Conservation (phyloP, 83 land plant genomes). For the Picea engelmannii region DNA sequence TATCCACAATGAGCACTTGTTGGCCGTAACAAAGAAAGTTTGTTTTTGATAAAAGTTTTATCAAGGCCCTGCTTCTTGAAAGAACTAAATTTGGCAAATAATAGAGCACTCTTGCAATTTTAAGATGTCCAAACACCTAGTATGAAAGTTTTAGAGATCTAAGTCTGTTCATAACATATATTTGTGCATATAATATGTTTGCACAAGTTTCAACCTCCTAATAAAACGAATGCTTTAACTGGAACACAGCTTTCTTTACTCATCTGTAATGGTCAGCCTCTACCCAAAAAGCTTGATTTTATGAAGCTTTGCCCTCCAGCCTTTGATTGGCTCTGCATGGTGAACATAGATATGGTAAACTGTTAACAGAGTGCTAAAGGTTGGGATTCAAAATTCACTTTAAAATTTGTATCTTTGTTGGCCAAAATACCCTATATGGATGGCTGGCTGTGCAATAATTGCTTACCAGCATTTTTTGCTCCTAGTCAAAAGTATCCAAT, state of each 20-base stretch:
- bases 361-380: neutral
- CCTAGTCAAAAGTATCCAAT: too few species aligned
- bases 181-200: slow-evolving; percentile 4
- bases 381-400: neutral
- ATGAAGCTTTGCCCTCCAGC: neutral
- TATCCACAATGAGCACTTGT: too few species aligned
- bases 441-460: neutral
- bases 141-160: neutral
- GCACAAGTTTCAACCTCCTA: neutral
- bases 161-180: neutral
- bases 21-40: too few species aligned
- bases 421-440: neutral
- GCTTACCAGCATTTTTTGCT: too few species aligned
- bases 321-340: neutral
- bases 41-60: neutral
- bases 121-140: neutral
- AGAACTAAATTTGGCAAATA: neutral
- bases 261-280: neutral
- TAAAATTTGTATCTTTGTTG: neutral
- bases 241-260: neutral
- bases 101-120: neutral
- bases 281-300: neutral
- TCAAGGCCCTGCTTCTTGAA: neutral
- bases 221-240: neutral
- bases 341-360: neutral